Base-by-base conservation (phyloP, 2,329 filamentous ascomycete species). In the Fonsecaea multimorphosa region DNA sequence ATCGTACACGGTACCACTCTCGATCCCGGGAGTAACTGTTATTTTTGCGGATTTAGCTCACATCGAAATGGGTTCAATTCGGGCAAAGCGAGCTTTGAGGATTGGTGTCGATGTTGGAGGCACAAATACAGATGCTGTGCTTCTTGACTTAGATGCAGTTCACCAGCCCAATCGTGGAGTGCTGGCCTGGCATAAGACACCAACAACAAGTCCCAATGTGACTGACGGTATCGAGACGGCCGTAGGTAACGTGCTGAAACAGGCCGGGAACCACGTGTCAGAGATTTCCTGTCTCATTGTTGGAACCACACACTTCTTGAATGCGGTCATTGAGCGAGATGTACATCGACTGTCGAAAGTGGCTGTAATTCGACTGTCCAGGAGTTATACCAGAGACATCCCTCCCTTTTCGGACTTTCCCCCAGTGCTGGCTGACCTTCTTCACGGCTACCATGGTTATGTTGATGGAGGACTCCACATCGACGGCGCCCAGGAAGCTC, bases 281-380 rank as follows among this genome's bases (percentile, higher is more conserved):
- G 81, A 80, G 63, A 78, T 84, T 4, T 83, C 81, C 8, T 31
- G 76, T 75, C 66, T 75, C 34, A 73, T 73, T 49, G 80, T 85
- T 56, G 83, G 83, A 24, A 85, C 82, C 1, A 86, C 84, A 0
- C 81, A 83, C 74, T 84, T 84, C 64, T 78, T 84, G 58, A 84
- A 85, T 67, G 69, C 68, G 19, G 80, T 85, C 7, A 76, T 84
- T 11, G 82, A 83, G 55, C 78, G 80, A 9, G 82, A 86, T 73
- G 76, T 78, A 2, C 76, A 79, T 27, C 79, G 83, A 14, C 74
- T 86, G 5, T 81, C 80, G 11, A 78, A 78, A 57, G 84, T 87
- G 6, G 84, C 83, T 11, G 80, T 86, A 16, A 72, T 86, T 51
- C 80, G 85, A 14, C 75, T 85, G 19, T 63, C 52, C 19, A 61